Evolutionary conservation across 805 yeast species (phyloP).

Genomic region (Candida golubevii): DNA sequence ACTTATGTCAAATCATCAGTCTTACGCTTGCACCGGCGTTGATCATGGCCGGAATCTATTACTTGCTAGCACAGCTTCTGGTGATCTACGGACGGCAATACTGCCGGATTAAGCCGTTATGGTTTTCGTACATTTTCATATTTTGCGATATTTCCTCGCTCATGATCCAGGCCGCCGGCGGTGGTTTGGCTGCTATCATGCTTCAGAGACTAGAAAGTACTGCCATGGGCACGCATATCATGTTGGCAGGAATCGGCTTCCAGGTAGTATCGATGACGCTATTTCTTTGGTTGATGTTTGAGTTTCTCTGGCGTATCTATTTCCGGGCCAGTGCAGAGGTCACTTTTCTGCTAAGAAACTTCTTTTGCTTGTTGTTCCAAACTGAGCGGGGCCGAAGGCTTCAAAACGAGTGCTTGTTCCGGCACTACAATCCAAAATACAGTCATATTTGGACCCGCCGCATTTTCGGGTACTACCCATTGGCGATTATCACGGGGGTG

Average conservation of each 20-base stretch:
- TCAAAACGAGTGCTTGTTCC: constrained; percentile 19
- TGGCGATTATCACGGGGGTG: constrained; percentile 45
- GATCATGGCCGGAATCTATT: constrained; percentile 80
- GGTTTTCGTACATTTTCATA: constrained; percentile 62
- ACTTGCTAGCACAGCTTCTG: constrained; percentile 60
- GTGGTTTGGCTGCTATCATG: constrained; percentile 16
- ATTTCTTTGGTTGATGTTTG: constrained; percentile 49
- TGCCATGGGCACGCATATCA: constrained; percentile 53
- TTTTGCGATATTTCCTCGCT: constrained; percentile 57
- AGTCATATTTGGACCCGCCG: constrained; percentile 29
- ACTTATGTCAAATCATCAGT: constrained; percentile 59
- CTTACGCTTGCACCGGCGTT: constrained; percentile 80
- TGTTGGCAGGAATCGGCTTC: constrained; percentile 74
- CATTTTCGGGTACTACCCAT: constrained; percentile 41
- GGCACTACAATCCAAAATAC: constrained; percentile 32
- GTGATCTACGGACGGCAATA: constrained; percentile 46
- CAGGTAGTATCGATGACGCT: constrained; percentile 69
- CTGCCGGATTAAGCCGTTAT: constrained; percentile 52
- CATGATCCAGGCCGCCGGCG: constrained; percentile 32
- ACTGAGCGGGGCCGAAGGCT: constrained; percentile 17
- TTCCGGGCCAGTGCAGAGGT: constrained; percentile 23
- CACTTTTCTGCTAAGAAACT: constrained; percentile 22
- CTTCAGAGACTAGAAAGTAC: constrained; percentile 27
- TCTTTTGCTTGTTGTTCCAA: constrained; percentile 20
- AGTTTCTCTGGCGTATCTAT: constrained; percentile 42